These are phyloP conservation scores for Crucibulum laeve DNA, from an alignment of 768 basidiomycete species.

Conservation along the genomic window DNA sequence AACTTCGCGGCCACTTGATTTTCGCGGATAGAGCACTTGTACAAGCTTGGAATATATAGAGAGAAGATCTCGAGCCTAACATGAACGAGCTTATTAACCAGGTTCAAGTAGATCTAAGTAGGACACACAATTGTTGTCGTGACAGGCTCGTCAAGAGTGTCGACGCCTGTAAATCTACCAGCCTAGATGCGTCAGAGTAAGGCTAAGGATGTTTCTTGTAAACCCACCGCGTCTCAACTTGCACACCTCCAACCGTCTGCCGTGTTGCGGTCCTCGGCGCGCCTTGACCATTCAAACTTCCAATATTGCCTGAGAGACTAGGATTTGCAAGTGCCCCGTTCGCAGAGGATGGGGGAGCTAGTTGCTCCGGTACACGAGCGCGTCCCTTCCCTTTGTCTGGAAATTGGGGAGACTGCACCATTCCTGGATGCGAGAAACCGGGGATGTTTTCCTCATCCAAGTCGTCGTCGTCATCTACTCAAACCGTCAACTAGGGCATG, in stretches of 20 bases:
- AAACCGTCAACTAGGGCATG: constrained; percentile 4
- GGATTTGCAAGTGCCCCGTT: constrained; percentile 27
- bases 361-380: constrained; percentile 50
- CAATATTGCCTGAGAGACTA: constrained; percentile 68
- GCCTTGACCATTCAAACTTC: constrained; percentile 36
- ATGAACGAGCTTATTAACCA: constrained; percentile 4
- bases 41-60: constrained; percentile 92
- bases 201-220: not conserved
- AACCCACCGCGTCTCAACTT: constrained; percentile 80
- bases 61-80: constrained; percentile 78
- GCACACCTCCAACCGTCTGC: constrained; percentile 78
- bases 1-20: constrained; percentile 72
- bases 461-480: constrained; percentile 74
- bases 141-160: constrained; percentile 92
- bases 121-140: constrained; percentile 76
- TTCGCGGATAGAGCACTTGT: constrained; percentile 89
- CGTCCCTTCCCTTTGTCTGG: constrained; percentile 71
- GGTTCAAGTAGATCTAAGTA: constrained; percentile 1
- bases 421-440: constrained; percentile 64
- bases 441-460: constrained; percentile 80
- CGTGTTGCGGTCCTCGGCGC: constrained; percentile 39
- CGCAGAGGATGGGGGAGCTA: constrained; percentile 36
- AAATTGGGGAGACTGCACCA: constrained; percentile 34
- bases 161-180: constrained; percentile 69
- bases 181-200: not conserved